Percentiles rank a stretch among this genome's conserved stretches.
Conservation (phyloP, 2,329 filamentous ascomycete genomes). For the Aspergillus sp. region DNA sequence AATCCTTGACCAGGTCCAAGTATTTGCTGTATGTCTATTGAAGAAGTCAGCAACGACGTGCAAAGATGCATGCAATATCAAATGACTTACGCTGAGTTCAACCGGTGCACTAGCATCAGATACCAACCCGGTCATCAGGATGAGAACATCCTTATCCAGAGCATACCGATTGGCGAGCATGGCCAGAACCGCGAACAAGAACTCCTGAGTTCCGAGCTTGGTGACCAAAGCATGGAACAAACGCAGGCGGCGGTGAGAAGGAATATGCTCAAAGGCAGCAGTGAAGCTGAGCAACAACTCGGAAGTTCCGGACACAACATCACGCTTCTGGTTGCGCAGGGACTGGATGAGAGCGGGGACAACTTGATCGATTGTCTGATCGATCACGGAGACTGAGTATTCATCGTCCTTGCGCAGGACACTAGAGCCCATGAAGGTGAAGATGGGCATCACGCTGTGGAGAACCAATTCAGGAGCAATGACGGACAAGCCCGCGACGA, state of each 20-base stretch:
- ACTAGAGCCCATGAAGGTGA: slow-evolving; percentile 95
- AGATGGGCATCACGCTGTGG: slow-evolving; percentile 98
- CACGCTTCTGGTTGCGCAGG: slow-evolving; percentile 73
- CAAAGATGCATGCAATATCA: not conserved
- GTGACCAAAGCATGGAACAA: slow-evolving; percentile 83
- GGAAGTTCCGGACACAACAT: slow-evolving; percentile 77
- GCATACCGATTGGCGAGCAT: slow-evolving; percentile 91
- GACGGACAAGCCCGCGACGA: slow-evolving; percentile 83
- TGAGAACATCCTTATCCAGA: slow-evolving; percentile 69
- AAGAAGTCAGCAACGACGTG: slow-evolving; percentile 15
- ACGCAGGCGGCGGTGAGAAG: slow-evolving; percentile 76
- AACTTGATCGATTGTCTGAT: slow-evolving; percentile 89
- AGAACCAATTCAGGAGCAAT: slow-evolving; percentile 88
- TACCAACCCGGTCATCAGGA: slow-evolving; percentile 75
- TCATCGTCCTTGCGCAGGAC: slow-evolving; percentile 92
- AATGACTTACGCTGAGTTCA: slow-evolving; percentile 60
- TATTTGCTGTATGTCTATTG: slow-evolving; percentile 73
- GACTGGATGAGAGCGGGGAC: slow-evolving; percentile 88
- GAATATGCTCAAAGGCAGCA: slow-evolving; percentile 94
- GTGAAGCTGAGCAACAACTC: slow-evolving; percentile 95
- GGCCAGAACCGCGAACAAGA: slow-evolving; percentile 81
- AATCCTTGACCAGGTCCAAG: slow-evolving; percentile 71
- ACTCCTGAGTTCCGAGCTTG: slow-evolving; percentile 82
- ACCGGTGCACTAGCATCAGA: slow-evolving; percentile 70
- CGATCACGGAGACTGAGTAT: slow-evolving; percentile 93